Evolutionary conservation across 768 basidiomycete genomes (phyloP), one percentile per base, ranked within the genome.

Genomic region (Russula virescens): DNA sequence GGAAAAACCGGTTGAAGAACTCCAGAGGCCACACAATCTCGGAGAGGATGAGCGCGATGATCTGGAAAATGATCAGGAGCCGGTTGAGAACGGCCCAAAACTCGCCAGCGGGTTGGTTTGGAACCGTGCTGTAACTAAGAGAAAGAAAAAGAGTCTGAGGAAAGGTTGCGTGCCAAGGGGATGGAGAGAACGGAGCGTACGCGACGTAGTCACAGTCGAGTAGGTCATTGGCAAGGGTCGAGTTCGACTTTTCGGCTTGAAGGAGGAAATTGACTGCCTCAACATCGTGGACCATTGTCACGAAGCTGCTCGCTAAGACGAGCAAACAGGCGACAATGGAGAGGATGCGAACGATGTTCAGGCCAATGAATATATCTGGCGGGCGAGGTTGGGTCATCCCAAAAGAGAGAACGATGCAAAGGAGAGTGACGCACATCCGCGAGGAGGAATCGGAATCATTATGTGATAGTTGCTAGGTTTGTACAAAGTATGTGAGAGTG

Each of bases 51-150:
- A 96, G 85, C 31, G 91, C 78, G 69, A 93, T 71, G 64, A 87
- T 81, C 77, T 94, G 89, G 74, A 89, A 86, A 60, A 93, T 83
- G 73, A 96, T 91, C 73, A 96, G 82, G 59, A 96, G 79, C 62
- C 91, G 80, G 73, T 92, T 92, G 63, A 95, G 78, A 64, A 96
- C 85, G 10, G 91, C 89, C 90, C 92, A 97, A 75, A 97, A 95
- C 11, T 83, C 82, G 31, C 94, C 94, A 25, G 90, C 94, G 31
- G 90, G 82, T 74, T 96, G 91, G 72, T 94, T 92, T 1, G 94
- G 94, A 2, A 97, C 91, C 3, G 91, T 92, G 73, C 86, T 90
- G 48, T 74, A 69, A 58, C 83, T 88, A 65, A 76, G 38, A 23
- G 34, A 14, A 82, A 63, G 58, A 65, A 47, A 82, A 63, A 58